Conservation (phyloP, 805 yeast genomes). For the Torulaspora microellipsoides region DNA sequence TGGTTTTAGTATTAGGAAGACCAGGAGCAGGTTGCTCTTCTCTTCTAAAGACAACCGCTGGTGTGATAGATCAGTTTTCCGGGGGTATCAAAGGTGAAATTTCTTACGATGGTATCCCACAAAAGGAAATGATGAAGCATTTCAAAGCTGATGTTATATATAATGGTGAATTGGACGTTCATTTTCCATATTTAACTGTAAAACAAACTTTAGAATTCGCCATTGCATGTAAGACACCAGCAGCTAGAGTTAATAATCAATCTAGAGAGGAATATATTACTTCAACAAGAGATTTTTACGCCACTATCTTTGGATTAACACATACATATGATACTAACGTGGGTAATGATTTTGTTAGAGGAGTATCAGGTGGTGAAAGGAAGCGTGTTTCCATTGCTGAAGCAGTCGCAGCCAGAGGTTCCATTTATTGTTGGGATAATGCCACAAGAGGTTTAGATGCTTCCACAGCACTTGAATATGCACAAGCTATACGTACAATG, state of each 20-base stretch:
- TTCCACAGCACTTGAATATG: slow-evolving; percentile 62
- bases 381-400: slow-evolving; percentile 84
- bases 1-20: slow-evolving; percentile 63
- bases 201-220: slow-evolving; percentile 70
- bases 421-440: slow-evolving; percentile 63
- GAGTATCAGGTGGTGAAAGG: slow-evolving; percentile 84
- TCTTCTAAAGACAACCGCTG: slow-evolving; percentile 59
- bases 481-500: slow-evolving; percentile 52
- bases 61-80: slow-evolving; percentile 44
- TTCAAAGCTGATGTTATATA: slow-evolving; percentile 55
- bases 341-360: slow-evolving; percentile 56
- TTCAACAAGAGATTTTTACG: slow-evolving; percentile 36
- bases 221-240: slow-evolving; percentile 63
- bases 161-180: slow-evolving; percentile 62
- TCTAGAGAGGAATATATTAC: slow-evolving; percentile 45
- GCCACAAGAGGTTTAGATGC: slow-evolving; percentile 77
- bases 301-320: slow-evolving; percentile 47
- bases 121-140: slow-evolving; percentile 52
- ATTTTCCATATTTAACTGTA: slow-evolving; percentile 73
- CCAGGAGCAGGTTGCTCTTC: slow-evolving; percentile 84
- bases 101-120: slow-evolving; percentile 57
- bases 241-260: slow-evolving; percentile 44
- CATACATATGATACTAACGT: slow-evolving; percentile 53
- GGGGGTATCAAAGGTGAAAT: slow-evolving; percentile 51
- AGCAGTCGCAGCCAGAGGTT: slow-evolving; percentile 55